Evolutionary conservation across 192 early-diverging fungal species (phyloP).

Genomic region (Podila clonocystis): DNA sequence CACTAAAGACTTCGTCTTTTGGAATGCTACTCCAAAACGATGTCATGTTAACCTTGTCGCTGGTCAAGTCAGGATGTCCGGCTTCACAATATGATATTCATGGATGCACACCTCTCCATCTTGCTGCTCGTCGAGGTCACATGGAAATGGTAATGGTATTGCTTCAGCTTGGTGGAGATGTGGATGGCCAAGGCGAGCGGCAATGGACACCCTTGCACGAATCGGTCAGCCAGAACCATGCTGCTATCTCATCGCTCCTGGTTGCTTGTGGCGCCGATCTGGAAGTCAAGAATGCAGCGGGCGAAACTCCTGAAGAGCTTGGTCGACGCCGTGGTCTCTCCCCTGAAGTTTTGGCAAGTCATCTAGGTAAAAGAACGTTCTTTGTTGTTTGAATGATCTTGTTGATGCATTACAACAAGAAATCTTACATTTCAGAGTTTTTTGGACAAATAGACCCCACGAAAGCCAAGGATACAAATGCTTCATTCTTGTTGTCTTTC

Average conservation of each 20-base stretch:
- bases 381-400: background rate
- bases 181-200: slow-evolving; percentile 62
- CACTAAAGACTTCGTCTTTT: slow-evolving; percentile 31
- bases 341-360: slow-evolving; percentile 20
- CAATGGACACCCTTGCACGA: slow-evolving; percentile 54
- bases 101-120: slow-evolving; percentile 77
- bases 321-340: slow-evolving; percentile 28
- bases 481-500: slow-evolving; percentile 17
- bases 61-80: slow-evolving; percentile 45
- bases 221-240: slow-evolving; percentile 48
- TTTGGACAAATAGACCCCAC: slow-evolving; percentile 7
- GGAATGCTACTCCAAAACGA: slow-evolving; percentile 49
- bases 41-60: slow-evolving; percentile 53
- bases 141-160: slow-evolving; percentile 59
- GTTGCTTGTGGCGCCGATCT: slow-evolving; percentile 44
- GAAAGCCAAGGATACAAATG: slow-evolving; percentile 12
- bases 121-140: slow-evolving; percentile 69
- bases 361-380: slow-evolving; percentile 19
- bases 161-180: slow-evolving; percentile 67
- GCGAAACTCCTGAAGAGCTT: slow-evolving; percentile 40
- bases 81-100: slow-evolving; percentile 49
- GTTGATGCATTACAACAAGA: background rate
- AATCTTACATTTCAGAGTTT: background rate
- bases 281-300: slow-evolving; percentile 17
- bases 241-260: slow-evolving; percentile 29